Conservation (phyloP, 768 basidiomycete species). For the Boletus vermiculosoides region DNA sequence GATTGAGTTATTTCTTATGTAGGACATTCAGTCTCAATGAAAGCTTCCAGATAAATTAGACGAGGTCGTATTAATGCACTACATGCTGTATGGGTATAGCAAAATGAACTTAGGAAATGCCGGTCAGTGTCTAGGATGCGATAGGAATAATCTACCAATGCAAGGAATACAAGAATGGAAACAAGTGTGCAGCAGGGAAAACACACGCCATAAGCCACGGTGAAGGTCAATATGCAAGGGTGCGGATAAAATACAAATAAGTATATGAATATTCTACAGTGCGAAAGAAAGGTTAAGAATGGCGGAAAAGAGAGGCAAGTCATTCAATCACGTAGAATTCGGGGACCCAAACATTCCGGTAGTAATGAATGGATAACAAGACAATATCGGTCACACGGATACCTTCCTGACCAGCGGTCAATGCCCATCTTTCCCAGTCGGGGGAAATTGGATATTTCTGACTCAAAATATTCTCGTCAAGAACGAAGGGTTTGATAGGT, state of each 20-base stretch:
- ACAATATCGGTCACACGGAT: slow-evolving; percentile 18
- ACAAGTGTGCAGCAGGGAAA: background rate
- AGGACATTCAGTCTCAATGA: background rate
- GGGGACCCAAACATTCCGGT: slow-evolving; percentile 29
- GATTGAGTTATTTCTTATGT: background rate
- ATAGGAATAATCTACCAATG: background rate
- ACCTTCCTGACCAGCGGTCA: slow-evolving; percentile 14
- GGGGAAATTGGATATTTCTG: slow-evolving; percentile 11
- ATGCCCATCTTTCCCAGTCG: slow-evolving; percentile 22
- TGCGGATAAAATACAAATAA: slow-evolving; percentile 11
- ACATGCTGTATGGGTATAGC: background rate
- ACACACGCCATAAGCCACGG: background rate
- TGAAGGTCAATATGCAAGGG: background rate
- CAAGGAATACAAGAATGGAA: background rate
- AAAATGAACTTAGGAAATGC: background rate
- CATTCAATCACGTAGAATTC: slow-evolving; percentile 29
- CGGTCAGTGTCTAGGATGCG: background rate
- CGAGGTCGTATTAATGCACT: background rate
- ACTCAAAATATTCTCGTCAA: background rate
- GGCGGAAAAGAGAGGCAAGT: background rate
- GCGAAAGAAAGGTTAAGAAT: background rate
- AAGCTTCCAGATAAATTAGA: background rate
- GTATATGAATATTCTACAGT: background rate
- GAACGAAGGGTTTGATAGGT: background rate
- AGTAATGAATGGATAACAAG: slow-evolving; percentile 27